Conservation (phyloP, 495 filamentous ascomycete genomes). For the Lichina pygmaea region DNA sequence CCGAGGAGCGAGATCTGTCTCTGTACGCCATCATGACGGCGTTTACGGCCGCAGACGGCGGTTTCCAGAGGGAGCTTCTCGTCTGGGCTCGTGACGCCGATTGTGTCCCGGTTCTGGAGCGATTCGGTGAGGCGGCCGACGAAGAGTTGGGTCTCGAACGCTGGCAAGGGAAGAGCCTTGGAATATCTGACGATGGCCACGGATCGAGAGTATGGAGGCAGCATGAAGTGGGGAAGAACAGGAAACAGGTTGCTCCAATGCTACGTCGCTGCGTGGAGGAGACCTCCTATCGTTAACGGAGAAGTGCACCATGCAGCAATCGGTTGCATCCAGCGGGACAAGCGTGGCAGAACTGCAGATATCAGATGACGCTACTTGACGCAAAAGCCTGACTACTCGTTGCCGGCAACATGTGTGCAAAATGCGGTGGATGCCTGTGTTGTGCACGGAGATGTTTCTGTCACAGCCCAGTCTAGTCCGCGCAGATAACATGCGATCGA, state of each 20-base stretch:
- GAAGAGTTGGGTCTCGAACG: constrained; percentile 27
- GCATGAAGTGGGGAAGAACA: constrained; percentile 1
- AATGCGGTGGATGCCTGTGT: no score
- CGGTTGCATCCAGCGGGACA: no score
- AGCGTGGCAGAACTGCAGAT: no score
- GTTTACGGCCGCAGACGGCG: constrained; percentile 19
- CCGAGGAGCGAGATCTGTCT: constrained; percentile 27
- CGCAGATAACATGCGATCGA: no score
- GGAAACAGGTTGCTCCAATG: constrained; percentile 2
- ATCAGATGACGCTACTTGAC: no score
- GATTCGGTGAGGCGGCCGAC: constrained; percentile 22
- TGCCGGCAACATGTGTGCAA: no score
- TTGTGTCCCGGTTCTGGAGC: constrained; percentile 18
- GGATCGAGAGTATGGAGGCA: constrained; percentile 11
- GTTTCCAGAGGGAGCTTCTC: constrained; percentile 48
- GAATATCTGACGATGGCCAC: constrained; percentile 1
- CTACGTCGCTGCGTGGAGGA: neutral
- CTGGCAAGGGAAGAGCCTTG: constrained; percentile 14
- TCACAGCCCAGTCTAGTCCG: no score
- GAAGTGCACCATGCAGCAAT: no score
- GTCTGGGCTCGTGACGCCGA: constrained; percentile 27
- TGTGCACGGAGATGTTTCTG: no score
- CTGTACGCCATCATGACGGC: constrained; percentile 58
- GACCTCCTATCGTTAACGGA: neutral
- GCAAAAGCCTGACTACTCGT: no score